Percentiles rank a stretch among this genome's conserved stretches.
These are phyloP conservation scores for Psilocybe cyanescens DNA, from an alignment of 768 basidiomycete species.

Conservation along the genomic window DNA sequence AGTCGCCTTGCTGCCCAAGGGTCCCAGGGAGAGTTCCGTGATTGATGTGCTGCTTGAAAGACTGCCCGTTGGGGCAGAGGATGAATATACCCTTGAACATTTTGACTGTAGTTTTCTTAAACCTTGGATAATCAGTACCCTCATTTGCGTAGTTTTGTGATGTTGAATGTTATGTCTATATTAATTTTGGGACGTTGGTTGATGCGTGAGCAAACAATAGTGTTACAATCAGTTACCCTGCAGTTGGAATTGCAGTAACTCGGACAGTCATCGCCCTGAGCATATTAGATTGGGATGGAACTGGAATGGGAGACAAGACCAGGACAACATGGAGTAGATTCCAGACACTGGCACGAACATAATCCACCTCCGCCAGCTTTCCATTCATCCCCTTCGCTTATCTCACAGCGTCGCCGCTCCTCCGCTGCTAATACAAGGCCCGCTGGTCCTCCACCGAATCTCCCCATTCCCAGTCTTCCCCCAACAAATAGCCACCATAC, in stretches of 20 bases:
- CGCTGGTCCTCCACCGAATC: slow-evolving; percentile 70
- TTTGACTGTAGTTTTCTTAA: slow-evolving; percentile 21
- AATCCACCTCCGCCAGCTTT: slow-evolving; percentile 27
- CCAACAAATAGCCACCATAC: slow-evolving; percentile 11
- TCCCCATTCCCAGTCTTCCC: slow-evolving; percentile 76
- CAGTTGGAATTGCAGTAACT: no score
- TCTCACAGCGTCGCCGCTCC: slow-evolving; percentile 61
- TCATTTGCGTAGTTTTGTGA: slow-evolving; percentile 29
- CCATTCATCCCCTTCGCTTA: slow-evolving; percentile 26
- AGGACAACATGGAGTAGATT: slow-evolving; percentile 30
- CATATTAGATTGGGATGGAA: slow-evolving; percentile 34
- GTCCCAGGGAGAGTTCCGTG: slow-evolving; percentile 78
- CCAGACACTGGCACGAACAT: slow-evolving; percentile 37
- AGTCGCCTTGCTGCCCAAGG: slow-evolving; percentile 91
- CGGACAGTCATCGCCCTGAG: slow-evolving; percentile 12
- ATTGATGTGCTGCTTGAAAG: slow-evolving; percentile 37
- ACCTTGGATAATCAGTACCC: slow-evolving; percentile 35
- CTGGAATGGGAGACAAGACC: slow-evolving; percentile 39
- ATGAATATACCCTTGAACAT: slow-evolving; percentile 29
- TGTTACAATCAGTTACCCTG: slow-evolving; percentile 5
- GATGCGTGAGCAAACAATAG: slow-evolving; percentile 27
- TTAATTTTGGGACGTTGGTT: slow-evolving; percentile 19
- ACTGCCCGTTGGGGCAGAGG: slow-evolving; percentile 5
- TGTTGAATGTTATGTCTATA: slow-evolving; percentile 19
- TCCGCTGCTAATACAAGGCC: slow-evolving; percentile 67